Evolutionary conservation across 2,329 filamentous ascomycete species (phyloP).

Genomic region (Allantophomopsis lycopodina): DNA sequence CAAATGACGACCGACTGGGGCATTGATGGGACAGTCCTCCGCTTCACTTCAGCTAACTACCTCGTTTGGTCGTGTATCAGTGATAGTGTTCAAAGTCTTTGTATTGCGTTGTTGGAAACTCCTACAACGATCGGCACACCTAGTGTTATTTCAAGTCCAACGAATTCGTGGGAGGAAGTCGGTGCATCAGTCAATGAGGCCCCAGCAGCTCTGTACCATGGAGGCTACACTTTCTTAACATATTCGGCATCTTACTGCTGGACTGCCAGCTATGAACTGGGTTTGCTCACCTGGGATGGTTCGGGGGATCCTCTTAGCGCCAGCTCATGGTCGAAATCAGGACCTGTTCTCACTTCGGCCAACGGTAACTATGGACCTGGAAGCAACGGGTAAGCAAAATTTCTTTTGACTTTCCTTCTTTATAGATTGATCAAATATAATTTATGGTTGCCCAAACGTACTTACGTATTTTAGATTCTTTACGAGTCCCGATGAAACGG

Average conservation of each 20-base stretch:
- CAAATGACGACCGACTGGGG: slow-evolving; percentile 33
- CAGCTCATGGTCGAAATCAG: slow-evolving; percentile 35
- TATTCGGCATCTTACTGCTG: slow-evolving; percentile 44
- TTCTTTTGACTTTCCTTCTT: not conserved
- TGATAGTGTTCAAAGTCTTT: slow-evolving; percentile 24
- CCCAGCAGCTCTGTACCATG: slow-evolving; percentile 35
- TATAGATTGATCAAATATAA: not conserved
- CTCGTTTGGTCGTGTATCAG: slow-evolving; percentile 34
- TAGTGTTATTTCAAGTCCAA: slow-evolving; percentile 34
- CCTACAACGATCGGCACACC: slow-evolving; percentile 29
- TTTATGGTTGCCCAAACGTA: not conserved
- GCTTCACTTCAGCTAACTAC: slow-evolving; percentile 32
- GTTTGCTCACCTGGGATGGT: slow-evolving; percentile 37
- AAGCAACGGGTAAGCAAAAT: slow-evolving; percentile 14
- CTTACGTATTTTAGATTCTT: slow-evolving; percentile 30
- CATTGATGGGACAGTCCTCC: slow-evolving; percentile 38
- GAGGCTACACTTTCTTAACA: slow-evolving; percentile 34
- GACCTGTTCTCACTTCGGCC: slow-evolving; percentile 33
- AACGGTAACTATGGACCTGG: slow-evolving; percentile 44
- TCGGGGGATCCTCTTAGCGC: slow-evolving; percentile 28
- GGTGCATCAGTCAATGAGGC: slow-evolving; percentile 40
- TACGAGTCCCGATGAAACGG: slow-evolving; percentile 34
- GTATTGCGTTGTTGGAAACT: slow-evolving; percentile 23
- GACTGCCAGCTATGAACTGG: slow-evolving; percentile 38
- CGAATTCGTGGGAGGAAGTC: slow-evolving; percentile 33